phyloP scores from a whole-genome alignment of 441 rosid species.

The Erysimum cheiri region DNA sequence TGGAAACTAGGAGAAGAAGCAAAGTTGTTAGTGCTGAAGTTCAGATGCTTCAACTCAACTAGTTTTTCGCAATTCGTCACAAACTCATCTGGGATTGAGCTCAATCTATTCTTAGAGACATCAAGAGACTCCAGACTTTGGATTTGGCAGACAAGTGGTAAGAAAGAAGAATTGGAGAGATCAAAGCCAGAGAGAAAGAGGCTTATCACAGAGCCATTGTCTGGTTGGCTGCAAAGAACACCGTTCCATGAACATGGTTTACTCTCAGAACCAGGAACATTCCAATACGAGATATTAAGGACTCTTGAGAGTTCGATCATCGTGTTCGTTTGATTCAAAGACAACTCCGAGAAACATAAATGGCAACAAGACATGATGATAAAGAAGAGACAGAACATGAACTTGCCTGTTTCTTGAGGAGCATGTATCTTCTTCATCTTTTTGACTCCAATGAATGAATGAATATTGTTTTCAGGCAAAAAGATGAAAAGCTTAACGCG shows the following conservation, averaged over 20 bases:
- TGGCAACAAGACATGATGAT: slow-evolving; percentile 42
- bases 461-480: slow-evolving; percentile 20
- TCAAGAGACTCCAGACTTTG: slow-evolving; percentile 61
- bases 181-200: slow-evolving; percentile 53
- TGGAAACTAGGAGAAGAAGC: slow-evolving; percentile 53
- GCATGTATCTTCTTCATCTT: slow-evolving; percentile 28
- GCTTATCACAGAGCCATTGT: slow-evolving; percentile 41
- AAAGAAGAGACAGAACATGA: slow-evolving; percentile 23
- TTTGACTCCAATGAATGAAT: background rate
- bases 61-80: slow-evolving; percentile 50
- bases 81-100: slow-evolving; percentile 57
- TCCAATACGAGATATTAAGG: slow-evolving; percentile 52
- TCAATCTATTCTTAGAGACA: slow-evolving; percentile 56
- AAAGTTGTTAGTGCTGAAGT: slow-evolving; percentile 58
- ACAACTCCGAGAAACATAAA: slow-evolving; percentile 44
- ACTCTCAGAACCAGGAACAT: slow-evolving; percentile 39
- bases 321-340: slow-evolving; percentile 49
- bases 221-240: slow-evolving; percentile 55
- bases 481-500: slow-evolving; percentile 27
- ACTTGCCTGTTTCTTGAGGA: slow-evolving; percentile 33
- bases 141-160: slow-evolving; percentile 60
- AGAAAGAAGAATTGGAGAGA: slow-evolving; percentile 49
- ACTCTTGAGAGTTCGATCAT: slow-evolving; percentile 53
- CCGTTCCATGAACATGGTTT: slow-evolving; percentile 69
- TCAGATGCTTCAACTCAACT: slow-evolving; percentile 52